These are phyloP conservation scores for Candida tibetensis DNA, from an alignment of 805 yeast genomes.

Conservation along the genomic window DNA sequence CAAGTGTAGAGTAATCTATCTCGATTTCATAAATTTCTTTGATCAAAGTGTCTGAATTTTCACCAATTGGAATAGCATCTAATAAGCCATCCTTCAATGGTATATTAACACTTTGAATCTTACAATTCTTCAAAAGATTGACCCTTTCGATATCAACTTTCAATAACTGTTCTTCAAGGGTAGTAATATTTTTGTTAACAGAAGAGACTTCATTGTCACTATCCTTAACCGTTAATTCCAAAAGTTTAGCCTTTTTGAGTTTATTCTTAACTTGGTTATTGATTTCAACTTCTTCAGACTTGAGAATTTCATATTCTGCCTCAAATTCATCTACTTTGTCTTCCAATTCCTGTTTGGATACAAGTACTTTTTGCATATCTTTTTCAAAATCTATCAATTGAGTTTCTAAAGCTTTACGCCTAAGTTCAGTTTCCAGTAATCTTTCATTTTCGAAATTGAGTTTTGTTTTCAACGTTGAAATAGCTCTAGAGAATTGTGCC, in stretches of 20 bases:
- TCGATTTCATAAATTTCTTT: constrained; percentile 47
- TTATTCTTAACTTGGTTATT: constrained; percentile 15
- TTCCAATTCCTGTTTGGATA: constrained; percentile 30
- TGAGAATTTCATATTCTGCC: constrained; percentile 26
- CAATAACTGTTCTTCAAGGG: constrained; percentile 52
- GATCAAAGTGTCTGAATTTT: constrained; percentile 35
- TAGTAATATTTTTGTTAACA: constrained; percentile 32
- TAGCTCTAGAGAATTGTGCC: constrained; percentile 58
- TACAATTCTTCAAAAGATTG: constrained; percentile 65
- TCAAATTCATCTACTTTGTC: constrained; percentile 21
- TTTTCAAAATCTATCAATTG: constrained; percentile 38
- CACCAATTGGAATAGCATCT: constrained; percentile 60
- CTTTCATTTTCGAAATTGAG: constrained; percentile 65
- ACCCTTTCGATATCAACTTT: constrained; percentile 54
- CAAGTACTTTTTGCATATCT: constrained; percentile 28
- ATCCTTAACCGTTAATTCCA: constrained; percentile 37
- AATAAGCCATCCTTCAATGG: constrained; percentile 64
- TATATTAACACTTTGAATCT: constrained; percentile 62
- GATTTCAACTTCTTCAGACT: constrained; percentile 17
- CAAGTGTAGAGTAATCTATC: constrained; percentile 52
- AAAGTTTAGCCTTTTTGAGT: constrained; percentile 26
- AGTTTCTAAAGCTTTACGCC: constrained; percentile 43
- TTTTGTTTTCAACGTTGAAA: constrained; percentile 58
- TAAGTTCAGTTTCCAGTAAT: constrained; percentile 45
- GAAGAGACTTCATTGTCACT: constrained; percentile 28